Base-by-base conservation (phyloP, 805 yeast species). In the Candida silvicultrix region DNA sequence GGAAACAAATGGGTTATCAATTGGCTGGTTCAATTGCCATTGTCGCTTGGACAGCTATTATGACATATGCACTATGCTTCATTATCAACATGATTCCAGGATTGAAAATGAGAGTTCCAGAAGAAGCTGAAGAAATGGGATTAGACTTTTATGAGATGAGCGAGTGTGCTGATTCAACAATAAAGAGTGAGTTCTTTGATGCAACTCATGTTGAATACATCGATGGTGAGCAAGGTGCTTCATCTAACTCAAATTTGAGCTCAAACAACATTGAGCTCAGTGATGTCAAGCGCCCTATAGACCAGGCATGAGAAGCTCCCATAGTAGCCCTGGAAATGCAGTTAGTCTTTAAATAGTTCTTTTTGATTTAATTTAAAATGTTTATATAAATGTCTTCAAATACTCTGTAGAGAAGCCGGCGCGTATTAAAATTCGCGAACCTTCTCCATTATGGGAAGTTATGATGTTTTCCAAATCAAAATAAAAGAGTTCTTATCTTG, bases 1-100 rank as follows among this genome's bases (percentile, higher is more conserved):
- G 86, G 83, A 83, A 81, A 56, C 97, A 90, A 65, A 73, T 94
- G 69, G 90, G 90, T 68, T 85, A 85, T 55, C 99, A 92, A 68
- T 65, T 92, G 43, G 97, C 89, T 65, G 75, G 71, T 38, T 45
- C 53, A 11, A 52, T 56, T 31, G 53, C 75, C 0, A 69, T 67
- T 45, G 53, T 62, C 4, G 67, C 65, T 2, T 77, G 81, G 81
- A 68, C 79, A 12, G 59, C 62, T 23, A 65, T 64, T 19, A 66
- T 68, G 45, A 74, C 80, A 0, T 57, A 66, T 45, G 55, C 65
- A 1, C 65, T 75, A 45, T 72, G 77, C 50, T 73, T 70, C 49
- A 51, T 70, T 16, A 72, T 78, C 39, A 77, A 78, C 54, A 61
- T 67, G 45, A 74, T 75, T 42, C 82, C 83, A 11, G 80, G 80